A percentile compares a stretch with the other conserved stretches of the same genome.
These are phyloP conservation scores for Diplodia intermedia DNA, from an alignment of 2,329 filamentous ascomycete species.

Conservation along the genomic window DNA sequence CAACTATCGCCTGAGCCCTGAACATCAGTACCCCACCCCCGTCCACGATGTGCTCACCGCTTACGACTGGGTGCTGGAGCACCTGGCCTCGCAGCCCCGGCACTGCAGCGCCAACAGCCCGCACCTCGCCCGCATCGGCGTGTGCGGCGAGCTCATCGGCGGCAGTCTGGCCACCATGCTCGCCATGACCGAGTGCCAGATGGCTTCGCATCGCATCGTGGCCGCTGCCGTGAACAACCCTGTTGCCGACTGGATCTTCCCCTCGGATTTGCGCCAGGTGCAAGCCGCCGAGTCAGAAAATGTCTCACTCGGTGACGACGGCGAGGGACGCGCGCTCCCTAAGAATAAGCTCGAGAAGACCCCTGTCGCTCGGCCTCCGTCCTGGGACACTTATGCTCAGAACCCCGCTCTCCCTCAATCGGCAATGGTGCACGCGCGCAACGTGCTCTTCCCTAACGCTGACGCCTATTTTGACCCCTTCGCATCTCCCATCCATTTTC, in stretches of 20 bases:
- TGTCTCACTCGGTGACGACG: constrained; percentile 36
- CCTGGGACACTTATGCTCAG: constrained; percentile 43
- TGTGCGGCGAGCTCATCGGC: constrained; percentile 55
- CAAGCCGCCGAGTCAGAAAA: constrained; percentile 26
- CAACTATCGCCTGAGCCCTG: constrained; percentile 52
- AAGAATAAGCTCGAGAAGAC: constrained; percentile 73
- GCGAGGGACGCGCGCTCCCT: constrained; percentile 70
- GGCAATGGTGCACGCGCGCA: constrained; percentile 45
- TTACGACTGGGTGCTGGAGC: constrained; percentile 56
- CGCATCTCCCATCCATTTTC: constrained; percentile 58
- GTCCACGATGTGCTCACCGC: constrained; percentile 56
- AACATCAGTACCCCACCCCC: constrained; percentile 52
- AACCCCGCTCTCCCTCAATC: constrained; percentile 40
- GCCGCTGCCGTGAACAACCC: constrained; percentile 57
- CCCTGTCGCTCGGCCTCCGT: constrained; percentile 70
- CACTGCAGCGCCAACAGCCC: neutral
- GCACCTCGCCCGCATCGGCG: constrained; percentile 33
- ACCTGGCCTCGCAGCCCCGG: constrained; percentile 41
- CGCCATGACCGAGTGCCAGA: constrained; percentile 57
- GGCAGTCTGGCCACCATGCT: constrained; percentile 57
- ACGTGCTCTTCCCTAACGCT: constrained; percentile 50
- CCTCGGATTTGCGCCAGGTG: constrained; percentile 45
- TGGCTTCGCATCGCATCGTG: constrained; percentile 49
- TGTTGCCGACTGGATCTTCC: constrained; percentile 57
- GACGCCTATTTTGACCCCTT: constrained; percentile 58